phyloP scores from a whole-genome alignment of 2,329 filamentous ascomycete species.

The Monilinia laxa region DNA sequence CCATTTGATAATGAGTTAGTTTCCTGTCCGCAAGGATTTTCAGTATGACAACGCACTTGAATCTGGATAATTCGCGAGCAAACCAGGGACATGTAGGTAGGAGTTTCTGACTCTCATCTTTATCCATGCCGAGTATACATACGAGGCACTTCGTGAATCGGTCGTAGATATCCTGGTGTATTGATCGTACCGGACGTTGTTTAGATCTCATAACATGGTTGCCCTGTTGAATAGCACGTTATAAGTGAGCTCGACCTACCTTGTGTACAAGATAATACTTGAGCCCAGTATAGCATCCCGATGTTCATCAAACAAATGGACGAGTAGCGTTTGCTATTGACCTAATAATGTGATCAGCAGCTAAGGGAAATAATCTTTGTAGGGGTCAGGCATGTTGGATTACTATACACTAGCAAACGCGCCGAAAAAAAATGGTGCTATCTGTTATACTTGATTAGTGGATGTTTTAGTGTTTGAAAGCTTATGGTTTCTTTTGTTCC shows the following conservation, averaged over 20 bases:
- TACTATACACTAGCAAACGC: slow-evolving; percentile 1
- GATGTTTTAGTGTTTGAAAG: slow-evolving; percentile 8
- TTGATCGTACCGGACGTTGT: slow-evolving; percentile 13
- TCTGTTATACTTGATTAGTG: not conserved
- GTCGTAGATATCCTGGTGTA: not conserved
- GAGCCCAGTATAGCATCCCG: not conserved
- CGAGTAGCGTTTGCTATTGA: not conserved
- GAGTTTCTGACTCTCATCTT: not conserved
- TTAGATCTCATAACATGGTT: slow-evolving; percentile 13
- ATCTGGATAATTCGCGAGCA: not conserved
- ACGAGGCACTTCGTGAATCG: not conserved
- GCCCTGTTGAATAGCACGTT: slow-evolving; percentile 15
- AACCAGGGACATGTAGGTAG: not conserved
- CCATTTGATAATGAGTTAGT: slow-evolving; percentile 1
- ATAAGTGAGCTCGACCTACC: slow-evolving; percentile 1
- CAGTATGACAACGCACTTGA: not conserved
- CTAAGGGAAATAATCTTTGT: not conserved
- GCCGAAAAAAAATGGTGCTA: not conserved
- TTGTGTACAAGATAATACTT: not conserved
- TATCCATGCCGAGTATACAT: not conserved
- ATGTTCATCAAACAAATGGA: not conserved
- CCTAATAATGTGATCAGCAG: not conserved
- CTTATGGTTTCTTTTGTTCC: slow-evolving; percentile 10
- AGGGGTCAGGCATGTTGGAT: slow-evolving; percentile 6
- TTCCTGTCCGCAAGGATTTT: slow-evolving; percentile 1